Evolutionary conservation across 2,329 filamentous ascomycete genomes (phyloP).

Genomic region (Aspergillus bombycis): DNA sequence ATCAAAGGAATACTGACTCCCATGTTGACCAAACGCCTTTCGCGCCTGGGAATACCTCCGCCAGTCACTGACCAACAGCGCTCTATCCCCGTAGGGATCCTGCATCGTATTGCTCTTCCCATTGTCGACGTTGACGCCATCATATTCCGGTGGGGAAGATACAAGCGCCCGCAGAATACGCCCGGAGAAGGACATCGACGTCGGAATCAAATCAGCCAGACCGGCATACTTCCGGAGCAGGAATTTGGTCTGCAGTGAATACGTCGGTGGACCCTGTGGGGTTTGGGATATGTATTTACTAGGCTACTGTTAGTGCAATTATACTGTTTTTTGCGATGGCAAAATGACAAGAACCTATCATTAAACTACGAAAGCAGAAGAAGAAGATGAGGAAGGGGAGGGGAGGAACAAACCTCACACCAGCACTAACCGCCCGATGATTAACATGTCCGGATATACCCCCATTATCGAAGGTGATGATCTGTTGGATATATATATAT

Average conservation of each 20-base stretch:
- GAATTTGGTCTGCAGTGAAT: constrained; percentile 40
- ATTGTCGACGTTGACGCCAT: neutral
- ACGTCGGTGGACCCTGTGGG: constrained; percentile 38
- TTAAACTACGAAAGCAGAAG: neutral
- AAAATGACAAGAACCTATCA: no score
- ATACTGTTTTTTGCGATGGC: neutral
- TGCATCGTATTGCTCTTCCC: neutral
- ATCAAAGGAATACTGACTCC: constrained; percentile 48
- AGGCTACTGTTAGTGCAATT: neutral
- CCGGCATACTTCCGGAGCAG: constrained; percentile 45
- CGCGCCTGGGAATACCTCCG: constrained; percentile 39
- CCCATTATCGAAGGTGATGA: constrained; percentile 47
- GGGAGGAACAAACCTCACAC: constrained; percentile 35
- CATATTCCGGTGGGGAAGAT: neutral
- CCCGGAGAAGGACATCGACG: constrained; percentile 39
- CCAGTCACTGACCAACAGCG: constrained; percentile 43
- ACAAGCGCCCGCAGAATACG: constrained; percentile 26
- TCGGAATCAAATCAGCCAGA: constrained; percentile 42
- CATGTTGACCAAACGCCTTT: constrained; percentile 42
- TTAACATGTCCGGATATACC: constrained; percentile 48
- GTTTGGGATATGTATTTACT: constrained; percentile 30
- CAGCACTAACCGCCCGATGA: constrained; percentile 44
- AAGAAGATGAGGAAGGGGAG: neutral
- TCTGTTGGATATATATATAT: constrained; percentile 20
- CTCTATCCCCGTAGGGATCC: constrained; percentile 29